Base-by-base conservation (phyloP, 306 rosid species). In the Alnus glutinosa region DNA sequence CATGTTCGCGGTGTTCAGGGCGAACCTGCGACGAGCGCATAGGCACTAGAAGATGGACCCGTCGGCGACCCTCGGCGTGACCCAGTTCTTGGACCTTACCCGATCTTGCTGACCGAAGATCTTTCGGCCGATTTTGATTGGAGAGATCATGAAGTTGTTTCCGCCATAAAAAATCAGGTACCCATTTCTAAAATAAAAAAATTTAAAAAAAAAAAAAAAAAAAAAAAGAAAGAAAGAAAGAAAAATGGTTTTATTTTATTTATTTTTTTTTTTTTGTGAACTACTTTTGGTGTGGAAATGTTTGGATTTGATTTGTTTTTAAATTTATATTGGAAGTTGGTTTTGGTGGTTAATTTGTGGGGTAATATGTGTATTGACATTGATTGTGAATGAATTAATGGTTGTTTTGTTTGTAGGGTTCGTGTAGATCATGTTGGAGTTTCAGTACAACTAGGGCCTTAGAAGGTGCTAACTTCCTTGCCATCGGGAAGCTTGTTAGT, bases 361-460 rank as follows among this genome's bases (percentile, higher is more conserved):
- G 34, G 2, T 16, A 9, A 49, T 51, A 1, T 42, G 28, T 42
- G 50, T 30, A 16, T 48, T 71, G 72, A 80, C 52, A 32, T 1
- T 30, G 39, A 15, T 32, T 42, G 19, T 9, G 18, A 19, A 63
- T 37, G 14, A n/a, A 15, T 10, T 4, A 13, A 37, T 39, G 49
- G 7, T 69, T 28, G 19, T 57, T 15, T 14, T 46, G 14, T 7
- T 4, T 48, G 5, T 8, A 95, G 99, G 98, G 98, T 48, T 91
- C 97, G 2, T 96, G 99, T 72, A 98, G 99, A 61, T 96, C 99
- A 1, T 96, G 99, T 88, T 93, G 98, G 98, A 95, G 99, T 83
- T 95, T 95, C 87, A 95, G 98, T 70, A 79, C 99, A 5, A 89
- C 93, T 15, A 98, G 99, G 47, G 99, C 99, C 10, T 82, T 96